These are phyloP conservation scores for Marsdenia floribunda DNA, from an alignment of 257 asterid genomes.

Conservation along the genomic window DNA sequence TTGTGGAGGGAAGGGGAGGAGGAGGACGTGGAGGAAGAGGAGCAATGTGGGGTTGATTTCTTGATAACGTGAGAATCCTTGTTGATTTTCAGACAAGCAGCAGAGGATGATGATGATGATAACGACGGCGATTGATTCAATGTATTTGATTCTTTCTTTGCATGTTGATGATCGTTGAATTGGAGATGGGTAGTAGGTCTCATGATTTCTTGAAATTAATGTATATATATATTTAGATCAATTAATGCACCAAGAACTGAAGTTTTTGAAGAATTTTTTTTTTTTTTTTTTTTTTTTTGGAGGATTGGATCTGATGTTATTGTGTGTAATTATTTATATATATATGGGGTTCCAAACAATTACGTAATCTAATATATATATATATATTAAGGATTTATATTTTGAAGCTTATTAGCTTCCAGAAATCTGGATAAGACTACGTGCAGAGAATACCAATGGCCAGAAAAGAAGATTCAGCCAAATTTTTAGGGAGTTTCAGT, in stretches of 20 bases:
- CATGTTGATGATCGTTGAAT: constrained; percentile 14
- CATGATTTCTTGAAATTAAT: constrained; percentile 8
- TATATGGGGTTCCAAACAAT: background rate
- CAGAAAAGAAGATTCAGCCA: background rate
- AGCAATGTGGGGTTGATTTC: constrained; percentile 16
- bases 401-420: background rate
- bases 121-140: background rate
- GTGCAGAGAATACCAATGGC: background rate
- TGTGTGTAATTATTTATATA: background rate
- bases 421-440: constrained; percentile 1
- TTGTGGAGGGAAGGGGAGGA: constrained; percentile 10
- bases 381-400: background rate
- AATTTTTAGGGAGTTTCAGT: constrained; percentile 4
- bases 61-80: constrained; percentile 28
- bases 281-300: background rate
- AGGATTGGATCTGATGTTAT: background rate
- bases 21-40: constrained; percentile 10
- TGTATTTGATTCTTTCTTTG: constrained; percentile 19
- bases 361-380: too few relatives aligned
- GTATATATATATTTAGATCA: too few relatives aligned
- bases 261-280: too few relatives aligned
- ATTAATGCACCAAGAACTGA: background rate
- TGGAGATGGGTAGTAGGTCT: constrained; percentile 11
- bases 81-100: constrained; percentile 19
- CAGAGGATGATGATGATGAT: too few relatives aligned